Evolutionary conservation across 1,139 yeast genomes (phyloP).

Genomic region (Candida gigantensis): DNA sequence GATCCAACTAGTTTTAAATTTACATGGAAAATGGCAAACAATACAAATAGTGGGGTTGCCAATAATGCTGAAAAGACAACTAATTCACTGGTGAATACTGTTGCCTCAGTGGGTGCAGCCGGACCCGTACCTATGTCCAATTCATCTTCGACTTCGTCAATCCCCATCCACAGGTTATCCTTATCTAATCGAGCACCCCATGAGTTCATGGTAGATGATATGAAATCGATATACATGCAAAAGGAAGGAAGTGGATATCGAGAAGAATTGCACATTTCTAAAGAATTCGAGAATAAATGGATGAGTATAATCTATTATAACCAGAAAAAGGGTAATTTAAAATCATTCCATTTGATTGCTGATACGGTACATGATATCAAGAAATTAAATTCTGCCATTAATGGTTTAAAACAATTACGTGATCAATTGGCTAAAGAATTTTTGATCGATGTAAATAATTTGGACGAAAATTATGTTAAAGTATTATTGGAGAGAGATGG

Average conservation of each 20-base stretch:
- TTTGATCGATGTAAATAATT: slow-evolving; percentile 29
- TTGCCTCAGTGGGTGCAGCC: not conserved
- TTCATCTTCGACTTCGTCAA: slow-evolving; percentile 14
- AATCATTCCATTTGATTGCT: slow-evolving; percentile 73
- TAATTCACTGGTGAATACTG: slow-evolving; percentile 15
- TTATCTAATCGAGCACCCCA: slow-evolving; percentile 28
- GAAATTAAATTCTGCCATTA: slow-evolving; percentile 56
- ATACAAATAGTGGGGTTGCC: too few relatives aligned
- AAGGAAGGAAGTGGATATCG: slow-evolving; percentile 78
- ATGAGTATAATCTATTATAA: slow-evolving; percentile 71
- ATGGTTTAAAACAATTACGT: slow-evolving; percentile 47
- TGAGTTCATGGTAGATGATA: slow-evolving; percentile 65
- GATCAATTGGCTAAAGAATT: slow-evolving; percentile 35
- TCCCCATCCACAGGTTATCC: slow-evolving; percentile 17
- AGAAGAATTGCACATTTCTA: slow-evolving; percentile 76
- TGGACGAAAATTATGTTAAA: slow-evolving; percentile 27
- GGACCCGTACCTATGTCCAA: slow-evolving; percentile 18
- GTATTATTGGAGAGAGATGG: slow-evolving; percentile 22
- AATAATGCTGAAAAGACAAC: slow-evolving; percentile 17
- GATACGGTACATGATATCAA: slow-evolving; percentile 62
- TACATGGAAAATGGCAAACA: slow-evolving; percentile 45
- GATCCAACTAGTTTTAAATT: slow-evolving; percentile 38
- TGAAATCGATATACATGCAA: slow-evolving; percentile 66
- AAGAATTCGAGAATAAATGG: slow-evolving; percentile 72
- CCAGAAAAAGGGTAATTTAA: slow-evolving; percentile 56